These are phyloP conservation scores for Mycena leptocephala DNA, from an alignment of 768 basidiomycete genomes.

Conservation along the genomic window DNA sequence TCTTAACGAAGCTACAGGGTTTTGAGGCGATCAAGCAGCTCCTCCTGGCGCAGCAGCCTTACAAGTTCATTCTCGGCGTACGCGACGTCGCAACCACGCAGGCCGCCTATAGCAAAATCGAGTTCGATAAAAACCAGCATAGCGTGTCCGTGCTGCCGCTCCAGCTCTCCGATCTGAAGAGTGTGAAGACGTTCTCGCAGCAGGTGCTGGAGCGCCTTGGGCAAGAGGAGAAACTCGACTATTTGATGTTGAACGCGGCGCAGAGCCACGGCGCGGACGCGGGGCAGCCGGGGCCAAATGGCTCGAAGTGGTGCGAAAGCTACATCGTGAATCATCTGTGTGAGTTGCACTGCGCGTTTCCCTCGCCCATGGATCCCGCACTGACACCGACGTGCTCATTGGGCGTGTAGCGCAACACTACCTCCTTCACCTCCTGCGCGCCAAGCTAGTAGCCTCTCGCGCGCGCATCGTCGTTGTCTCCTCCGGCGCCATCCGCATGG, in stretches of 20 bases:
- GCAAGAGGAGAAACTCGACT: not conserved
- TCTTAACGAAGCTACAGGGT: constrained; percentile 12
- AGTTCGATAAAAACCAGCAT: constrained; percentile 2
- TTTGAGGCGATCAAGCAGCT: constrained; percentile 35
- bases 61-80: constrained; percentile 31
- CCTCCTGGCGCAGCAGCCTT: constrained; percentile 7
- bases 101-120: constrained; percentile 13
- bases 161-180: constrained; percentile 22
- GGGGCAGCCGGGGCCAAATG: not conserved
- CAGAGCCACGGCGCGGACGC: not conserved
- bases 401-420: constrained; percentile 32
- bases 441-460: constrained; percentile 19
- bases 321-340: constrained; percentile 32
- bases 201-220: constrained; percentile 20
- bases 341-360: not conserved
- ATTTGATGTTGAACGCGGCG: constrained; percentile 30
- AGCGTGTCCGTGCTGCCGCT: constrained; percentile 24
- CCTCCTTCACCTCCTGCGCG: constrained; percentile 29
- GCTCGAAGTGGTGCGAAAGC: constrained; percentile 28
- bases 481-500: constrained; percentile 22
- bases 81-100: constrained; percentile 12
- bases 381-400: too few relatives aligned
- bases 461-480: constrained; percentile 33
- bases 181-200: constrained; percentile 25
- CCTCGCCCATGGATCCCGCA: not conserved